Conservation (phyloP, 2,329 filamentous ascomycete genomes). For the Exophiala xenobiotica region DNA sequence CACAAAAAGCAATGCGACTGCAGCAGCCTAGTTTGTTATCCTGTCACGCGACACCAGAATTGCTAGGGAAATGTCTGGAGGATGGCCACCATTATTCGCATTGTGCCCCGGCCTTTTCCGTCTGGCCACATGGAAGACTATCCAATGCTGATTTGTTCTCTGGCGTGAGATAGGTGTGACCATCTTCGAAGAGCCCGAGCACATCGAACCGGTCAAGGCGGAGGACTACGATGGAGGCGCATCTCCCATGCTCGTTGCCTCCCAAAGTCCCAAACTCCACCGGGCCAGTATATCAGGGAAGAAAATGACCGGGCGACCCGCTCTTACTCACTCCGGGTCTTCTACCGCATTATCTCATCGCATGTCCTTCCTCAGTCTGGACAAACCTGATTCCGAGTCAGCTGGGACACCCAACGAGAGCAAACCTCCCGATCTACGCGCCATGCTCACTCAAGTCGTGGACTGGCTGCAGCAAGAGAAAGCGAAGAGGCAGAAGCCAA, state of each 20-base stretch:
- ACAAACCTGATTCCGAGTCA: conserved; percentile 11
- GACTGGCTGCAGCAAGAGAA: conserved; percentile 84
- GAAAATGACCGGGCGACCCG: conserved; percentile 31
- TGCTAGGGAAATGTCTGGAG: too few relatives aligned
- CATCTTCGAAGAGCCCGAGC: conserved; percentile 32
- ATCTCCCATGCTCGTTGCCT: conserved; percentile 23
- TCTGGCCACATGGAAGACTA: background rate
- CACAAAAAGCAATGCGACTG: conserved; percentile 1
- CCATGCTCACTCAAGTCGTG: conserved; percentile 68
- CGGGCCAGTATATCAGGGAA: conserved; percentile 32
- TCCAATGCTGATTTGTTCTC: conserved; percentile 5
- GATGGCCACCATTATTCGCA: background rate
- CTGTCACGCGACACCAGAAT: conserved; percentile 15
- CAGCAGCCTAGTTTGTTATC: background rate
- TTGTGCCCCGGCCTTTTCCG: background rate
- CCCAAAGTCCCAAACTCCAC: conserved; percentile 22
- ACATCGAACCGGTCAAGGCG: conserved; percentile 22
- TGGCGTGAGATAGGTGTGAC: conserved; percentile 27
- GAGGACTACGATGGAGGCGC: conserved; percentile 13
- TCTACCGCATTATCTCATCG: conserved; percentile 20
- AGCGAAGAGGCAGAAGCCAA: conserved; percentile 61
- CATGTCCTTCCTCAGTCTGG: conserved; percentile 27
- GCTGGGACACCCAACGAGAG: conserved; percentile 18
- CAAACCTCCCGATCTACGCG: conserved; percentile 26
- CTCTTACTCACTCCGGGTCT: conserved; percentile 14